phyloP scores from a whole-genome alignment of 768 basidiomycete genomes.

The Agaricus sinodeliciosus region DNA sequence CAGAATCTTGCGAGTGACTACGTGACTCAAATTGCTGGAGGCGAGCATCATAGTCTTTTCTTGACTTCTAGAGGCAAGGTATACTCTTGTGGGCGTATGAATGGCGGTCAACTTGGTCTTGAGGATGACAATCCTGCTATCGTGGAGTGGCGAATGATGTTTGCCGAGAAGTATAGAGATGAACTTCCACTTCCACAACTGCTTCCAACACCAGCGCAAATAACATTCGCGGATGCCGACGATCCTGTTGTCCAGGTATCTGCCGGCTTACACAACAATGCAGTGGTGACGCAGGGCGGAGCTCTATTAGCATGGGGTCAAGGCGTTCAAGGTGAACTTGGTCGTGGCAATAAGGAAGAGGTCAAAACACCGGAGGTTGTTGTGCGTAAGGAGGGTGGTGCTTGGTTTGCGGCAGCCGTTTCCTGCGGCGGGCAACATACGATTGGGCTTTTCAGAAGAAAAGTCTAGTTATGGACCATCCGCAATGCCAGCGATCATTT shows the following conservation, averaged over 20 bases:
- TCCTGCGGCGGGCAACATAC: constrained; percentile 80
- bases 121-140: constrained; percentile 58
- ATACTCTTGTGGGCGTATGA: constrained; percentile 80
- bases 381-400: constrained; percentile 66
- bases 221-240: constrained; percentile 55
- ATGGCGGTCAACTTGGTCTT: constrained; percentile 79
- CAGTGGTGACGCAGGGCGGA: constrained; percentile 61
- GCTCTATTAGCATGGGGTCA: constrained; percentile 75
- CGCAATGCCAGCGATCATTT: no score
- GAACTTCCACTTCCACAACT: constrained; percentile 47
- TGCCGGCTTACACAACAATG: constrained; percentile 66
- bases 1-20: constrained; percentile 51
- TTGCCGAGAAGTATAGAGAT: constrained; percentile 37
- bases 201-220: constrained; percentile 56
- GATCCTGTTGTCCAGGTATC: constrained; percentile 67
- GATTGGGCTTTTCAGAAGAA: constrained; percentile 67
- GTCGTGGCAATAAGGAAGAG: constrained; percentile 51
- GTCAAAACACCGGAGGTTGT: constrained; percentile 61
- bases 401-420: constrained; percentile 58
- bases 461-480: constrained; percentile 20
- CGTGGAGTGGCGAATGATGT: constrained; percentile 12
- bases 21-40: constrained; percentile 71
- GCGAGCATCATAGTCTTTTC: constrained; percentile 90
- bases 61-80: constrained; percentile 78
- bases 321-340: constrained; percentile 72